phyloP scores from a whole-genome alignment of 306 rosid genomes.

The Dryas alaskensis region DNA sequence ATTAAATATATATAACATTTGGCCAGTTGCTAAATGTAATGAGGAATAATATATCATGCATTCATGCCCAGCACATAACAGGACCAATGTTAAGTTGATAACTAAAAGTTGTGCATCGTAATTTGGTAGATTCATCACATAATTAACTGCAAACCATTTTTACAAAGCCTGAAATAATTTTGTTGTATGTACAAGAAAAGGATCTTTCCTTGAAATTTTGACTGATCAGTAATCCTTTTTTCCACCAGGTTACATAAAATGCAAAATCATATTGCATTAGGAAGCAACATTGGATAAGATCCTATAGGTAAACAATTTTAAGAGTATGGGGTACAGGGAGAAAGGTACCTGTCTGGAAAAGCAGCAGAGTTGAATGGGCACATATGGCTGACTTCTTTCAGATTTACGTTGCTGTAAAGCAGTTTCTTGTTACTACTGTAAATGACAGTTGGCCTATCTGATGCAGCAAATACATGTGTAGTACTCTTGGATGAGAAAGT shows the following conservation, averaged over 20 bases:
- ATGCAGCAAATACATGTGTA: constrained; percentile 96
- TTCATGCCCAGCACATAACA: too few relatives aligned
- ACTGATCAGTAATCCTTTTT: too few relatives aligned
- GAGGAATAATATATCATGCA: neutral
- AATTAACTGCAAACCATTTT: neutral
- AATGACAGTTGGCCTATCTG: constrained; percentile 96
- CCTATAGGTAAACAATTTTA: neutral
- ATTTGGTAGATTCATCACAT: neutral
- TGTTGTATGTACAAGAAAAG: too few relatives aligned
- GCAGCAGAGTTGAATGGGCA: constrained; percentile 99
- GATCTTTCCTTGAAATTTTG: too few relatives aligned
- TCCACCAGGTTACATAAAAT: too few relatives aligned
- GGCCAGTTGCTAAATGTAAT: neutral
- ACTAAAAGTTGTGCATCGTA: neutral
- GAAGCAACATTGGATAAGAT: neutral
- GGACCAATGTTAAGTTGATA: neutral
- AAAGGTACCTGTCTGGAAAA: constrained; percentile 88
- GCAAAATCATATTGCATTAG: too few relatives aligned
- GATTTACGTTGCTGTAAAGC: constrained; percentile 90
- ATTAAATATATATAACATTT: neutral
- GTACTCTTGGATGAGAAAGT: constrained; percentile 93
- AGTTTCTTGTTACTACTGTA: constrained; percentile 95
- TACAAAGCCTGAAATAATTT: neutral
- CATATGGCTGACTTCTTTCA: constrained; percentile 99
- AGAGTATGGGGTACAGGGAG: neutral